Percentiles rank a stretch among this genome's conserved stretches.
These are phyloP conservation scores for Tuber calosporum DNA, from an alignment of 495 filamentous ascomycete species.

Conservation along the genomic window DNA sequence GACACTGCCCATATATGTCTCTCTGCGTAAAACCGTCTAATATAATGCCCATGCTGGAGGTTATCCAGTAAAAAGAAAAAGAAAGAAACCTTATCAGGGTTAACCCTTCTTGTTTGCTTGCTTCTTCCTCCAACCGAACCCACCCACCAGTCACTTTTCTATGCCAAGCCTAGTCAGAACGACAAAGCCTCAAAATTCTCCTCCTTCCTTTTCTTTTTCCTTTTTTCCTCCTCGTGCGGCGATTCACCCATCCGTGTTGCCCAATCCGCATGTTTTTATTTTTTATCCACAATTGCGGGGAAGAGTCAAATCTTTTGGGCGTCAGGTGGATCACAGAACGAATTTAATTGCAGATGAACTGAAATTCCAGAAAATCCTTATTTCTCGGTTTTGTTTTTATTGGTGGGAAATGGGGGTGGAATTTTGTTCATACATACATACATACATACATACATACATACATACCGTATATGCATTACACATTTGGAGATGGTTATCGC, in stretches of 20 bases:
- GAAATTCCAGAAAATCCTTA: not conserved
- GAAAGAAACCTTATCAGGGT: not conserved
- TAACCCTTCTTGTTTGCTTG: not conserved
- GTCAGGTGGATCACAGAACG: constrained; percentile 42
- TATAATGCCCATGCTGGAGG: too few species aligned
- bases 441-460: not conserved
- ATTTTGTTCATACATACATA: not conserved
- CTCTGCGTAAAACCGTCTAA: too few species aligned
- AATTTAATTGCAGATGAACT: constrained; percentile 41
- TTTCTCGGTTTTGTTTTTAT: not conserved
- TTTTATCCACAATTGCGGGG: constrained; percentile 35
- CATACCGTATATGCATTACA: too few species aligned
- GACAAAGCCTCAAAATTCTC: too few species aligned
- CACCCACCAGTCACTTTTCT: too few species aligned
- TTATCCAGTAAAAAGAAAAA: too few species aligned
- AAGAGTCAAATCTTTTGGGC: constrained; percentile 35
- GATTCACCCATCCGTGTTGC: constrained; percentile 42
- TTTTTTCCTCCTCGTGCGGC: constrained; percentile 33
- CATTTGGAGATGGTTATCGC: not conserved
- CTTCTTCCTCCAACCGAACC: not conserved
- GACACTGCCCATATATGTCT: too few species aligned
- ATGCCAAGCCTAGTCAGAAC: not conserved
- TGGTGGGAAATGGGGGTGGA: not conserved
- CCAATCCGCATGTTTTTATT: constrained; percentile 31
- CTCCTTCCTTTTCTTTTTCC: not conserved